These are phyloP conservation scores for Chaetomiaceae sp. DNA, from an alignment of 2,329 filamentous ascomycete genomes.

Conservation along the genomic window DNA sequence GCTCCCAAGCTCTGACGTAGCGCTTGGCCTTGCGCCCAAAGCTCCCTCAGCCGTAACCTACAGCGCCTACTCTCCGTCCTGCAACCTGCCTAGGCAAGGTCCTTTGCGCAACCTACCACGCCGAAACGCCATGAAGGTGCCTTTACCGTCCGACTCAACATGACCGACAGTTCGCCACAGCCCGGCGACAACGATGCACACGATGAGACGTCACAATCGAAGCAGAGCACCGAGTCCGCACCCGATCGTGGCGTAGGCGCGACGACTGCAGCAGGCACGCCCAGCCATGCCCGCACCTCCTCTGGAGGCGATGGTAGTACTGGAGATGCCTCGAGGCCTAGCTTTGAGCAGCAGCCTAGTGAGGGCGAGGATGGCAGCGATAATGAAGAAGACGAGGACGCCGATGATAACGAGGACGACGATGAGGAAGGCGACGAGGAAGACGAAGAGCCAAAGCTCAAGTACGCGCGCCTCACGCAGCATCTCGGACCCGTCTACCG, in stretches of 20 bases:
- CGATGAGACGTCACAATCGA: conserved; percentile 13
- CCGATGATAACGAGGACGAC: conserved; percentile 49
- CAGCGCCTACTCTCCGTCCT: too few species aligned
- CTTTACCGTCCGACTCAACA: conserved; percentile 23
- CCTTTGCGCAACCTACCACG: not conserved
- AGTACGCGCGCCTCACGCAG: conserved; percentile 83
- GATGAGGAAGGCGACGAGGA: conserved; percentile 67
- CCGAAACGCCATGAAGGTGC: conserved; percentile 24
- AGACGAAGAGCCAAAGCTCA: conserved; percentile 88
- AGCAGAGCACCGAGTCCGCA: conserved; percentile 1
- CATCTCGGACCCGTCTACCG: conserved; percentile 78
- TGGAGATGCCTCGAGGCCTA: conserved; percentile 18
- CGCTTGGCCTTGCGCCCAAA: conserved; percentile 15
- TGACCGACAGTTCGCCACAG: conserved; percentile 28
- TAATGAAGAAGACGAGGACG: conserved; percentile 42
- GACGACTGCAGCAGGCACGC: not conserved
- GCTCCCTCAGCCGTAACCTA: conserved; percentile 9
- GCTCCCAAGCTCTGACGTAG: conserved; percentile 31
- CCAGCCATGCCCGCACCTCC: not conserved
- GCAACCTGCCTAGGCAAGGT: too few species aligned
- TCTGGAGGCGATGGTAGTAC: conserved; percentile 23
- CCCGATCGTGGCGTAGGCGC: conserved; percentile 6
- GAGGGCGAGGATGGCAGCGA: conserved; percentile 23
- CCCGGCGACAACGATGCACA: conserved; percentile 23
- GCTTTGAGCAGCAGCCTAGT: not conserved